Conservation (phyloP, 2,329 filamentous ascomycete genomes). For the Botrytis fabae region DNA sequence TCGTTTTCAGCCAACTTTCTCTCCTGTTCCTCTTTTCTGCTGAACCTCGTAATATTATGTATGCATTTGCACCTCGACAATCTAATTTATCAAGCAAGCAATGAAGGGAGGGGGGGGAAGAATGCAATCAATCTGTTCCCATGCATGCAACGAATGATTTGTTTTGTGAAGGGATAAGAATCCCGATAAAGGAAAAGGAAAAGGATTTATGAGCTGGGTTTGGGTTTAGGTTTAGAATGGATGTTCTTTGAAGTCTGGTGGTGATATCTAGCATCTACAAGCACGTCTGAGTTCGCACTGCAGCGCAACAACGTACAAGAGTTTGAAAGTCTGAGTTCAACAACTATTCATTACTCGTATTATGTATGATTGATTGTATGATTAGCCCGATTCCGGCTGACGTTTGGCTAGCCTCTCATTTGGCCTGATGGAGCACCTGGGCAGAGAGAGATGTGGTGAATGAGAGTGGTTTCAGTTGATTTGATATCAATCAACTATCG, state of each 20-base stretch:
- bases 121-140: neutral
- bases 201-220: neutral
- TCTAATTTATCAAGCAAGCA: neutral
- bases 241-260: neutral
- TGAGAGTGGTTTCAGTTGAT: conserved; percentile 7
- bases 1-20: neutral
- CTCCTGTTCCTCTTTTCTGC: neutral
- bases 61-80: neutral
- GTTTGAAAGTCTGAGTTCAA: neutral
- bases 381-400: neutral
- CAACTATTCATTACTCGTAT: neutral
- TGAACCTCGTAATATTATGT: neutral
- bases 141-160: neutral
- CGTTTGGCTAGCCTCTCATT: neutral
- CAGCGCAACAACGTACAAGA: neutral
- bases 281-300: neutral
- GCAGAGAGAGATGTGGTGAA: neutral
- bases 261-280: neutral
- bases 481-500: conserved; percentile 19
- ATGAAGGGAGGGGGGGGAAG: neutral
- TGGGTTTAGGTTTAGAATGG: neutral
- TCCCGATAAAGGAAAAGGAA: neutral
- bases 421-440: neutral
- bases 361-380: neutral
- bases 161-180: neutral